These are phyloP conservation scores for Albatrellus sp. DNA, from an alignment of 1,284 basidiomycete species.

Conservation along the genomic window DNA sequence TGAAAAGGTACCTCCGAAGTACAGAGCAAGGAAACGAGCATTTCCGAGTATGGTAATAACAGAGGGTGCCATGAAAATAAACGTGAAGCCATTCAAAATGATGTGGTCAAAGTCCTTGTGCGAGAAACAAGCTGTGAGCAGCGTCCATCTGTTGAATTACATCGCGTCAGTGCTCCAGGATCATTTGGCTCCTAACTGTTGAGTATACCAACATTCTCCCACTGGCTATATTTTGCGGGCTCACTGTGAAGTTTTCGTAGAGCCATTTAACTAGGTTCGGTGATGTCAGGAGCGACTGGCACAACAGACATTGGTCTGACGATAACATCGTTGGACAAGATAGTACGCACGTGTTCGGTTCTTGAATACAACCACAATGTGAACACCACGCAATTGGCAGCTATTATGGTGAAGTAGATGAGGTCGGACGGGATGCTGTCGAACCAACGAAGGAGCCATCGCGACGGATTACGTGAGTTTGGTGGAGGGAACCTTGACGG, in stretches of 20 bases:
- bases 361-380: constrained; percentile 27
- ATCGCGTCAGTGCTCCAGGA: constrained; percentile 1
- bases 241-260: constrained; percentile 55
- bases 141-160: constrained; percentile 54
- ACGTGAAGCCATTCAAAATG: constrained; percentile 68
- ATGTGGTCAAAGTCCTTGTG: constrained; percentile 57
- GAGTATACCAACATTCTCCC: constrained; percentile 33
- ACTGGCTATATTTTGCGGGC: constrained; percentile 48
- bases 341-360: constrained; percentile 23
- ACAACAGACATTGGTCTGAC: not conserved
- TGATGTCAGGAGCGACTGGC: constrained; percentile 21
- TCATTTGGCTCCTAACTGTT: constrained; percentile 34
- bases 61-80: constrained; percentile 68
- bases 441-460: constrained; percentile 16
- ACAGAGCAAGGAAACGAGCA: constrained; percentile 60
- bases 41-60: constrained; percentile 63
- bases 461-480: constrained; percentile 9
- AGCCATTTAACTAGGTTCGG: constrained; percentile 36
- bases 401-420: constrained; percentile 34
- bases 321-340: not conserved
- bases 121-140: constrained; percentile 67
- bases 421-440: constrained; percentile 23
- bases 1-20: constrained; percentile 49
- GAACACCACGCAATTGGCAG: constrained; percentile 31
- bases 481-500: constrained; percentile 5